Base-by-base conservation (phyloP, 768 basidiomycete genomes). In the Leccinum ochraceum region DNA sequence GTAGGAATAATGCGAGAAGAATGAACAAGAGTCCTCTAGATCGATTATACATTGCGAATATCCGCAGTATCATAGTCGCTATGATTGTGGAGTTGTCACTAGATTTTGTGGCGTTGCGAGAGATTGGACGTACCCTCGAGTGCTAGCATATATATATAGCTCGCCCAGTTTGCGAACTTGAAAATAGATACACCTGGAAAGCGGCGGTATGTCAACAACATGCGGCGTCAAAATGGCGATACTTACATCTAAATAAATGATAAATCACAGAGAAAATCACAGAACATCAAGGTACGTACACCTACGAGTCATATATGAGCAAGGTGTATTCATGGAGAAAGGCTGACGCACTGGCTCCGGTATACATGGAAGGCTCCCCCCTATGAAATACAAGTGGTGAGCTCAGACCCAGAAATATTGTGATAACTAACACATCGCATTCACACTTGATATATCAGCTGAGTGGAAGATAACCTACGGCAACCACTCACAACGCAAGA, bases 1-100 rank as follows among this genome's bases (percentile, higher is more conserved):
- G 54, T 26, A 60, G 10, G 44, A 55, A 60, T 6, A 28, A 46
- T 6, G 14, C 54, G 36, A 60, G 48, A 28, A 60, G 34, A 42
- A 51, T 22, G 20, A 13, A 50, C 26, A 54, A 37, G 11, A 62
- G 24, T 24, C 13, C 36, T 54, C 7, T 62, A 22, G 61, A 62
- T 22, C 34, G 42, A 57, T 53, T 58, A 48, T 62, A 62, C 61
- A 62, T 62, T 6, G 57, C 57, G n/a, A 49, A 50, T 57, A 58
- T 51, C 36, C 61, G 52, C 30, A 62, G 44, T 26, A 62, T 58
- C 61, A 62, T 62, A 32, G 36, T 58, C 20, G 36, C 61, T 62
- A 20, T 34, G 17, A 54, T 28, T 16, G 11, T 1, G 34, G 14
- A 42, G 16, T 44, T 5, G 17, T 2, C 48, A 14, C 32, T 14